These are phyloP conservation scores for Xylariomycetidae sp. DNA, from an alignment of 2,329 filamentous ascomycete genomes.

Conservation along the genomic window DNA sequence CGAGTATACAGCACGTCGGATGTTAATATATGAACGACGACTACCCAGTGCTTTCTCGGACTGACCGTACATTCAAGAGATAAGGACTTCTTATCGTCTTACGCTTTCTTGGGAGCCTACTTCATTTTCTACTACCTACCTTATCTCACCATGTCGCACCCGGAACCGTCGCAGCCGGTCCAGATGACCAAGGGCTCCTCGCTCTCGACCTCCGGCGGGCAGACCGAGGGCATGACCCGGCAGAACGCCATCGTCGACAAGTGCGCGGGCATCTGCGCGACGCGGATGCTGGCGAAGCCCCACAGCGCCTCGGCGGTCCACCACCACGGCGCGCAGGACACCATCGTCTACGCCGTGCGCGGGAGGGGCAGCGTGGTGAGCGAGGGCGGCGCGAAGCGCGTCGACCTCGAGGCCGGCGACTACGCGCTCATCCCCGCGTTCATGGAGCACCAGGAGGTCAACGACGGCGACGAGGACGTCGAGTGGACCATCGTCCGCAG, in stretches of 20 bases:
- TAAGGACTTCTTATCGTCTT: too few species aligned
- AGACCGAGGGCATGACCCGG: slow-evolving; percentile 47
- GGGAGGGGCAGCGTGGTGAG: slow-evolving; percentile 44
- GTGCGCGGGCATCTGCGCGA: slow-evolving; percentile 42
- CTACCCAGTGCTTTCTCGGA: too few species aligned
- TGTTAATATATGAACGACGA: too few species aligned
- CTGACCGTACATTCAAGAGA: too few species aligned
- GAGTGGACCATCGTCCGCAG: slow-evolving; percentile 48
- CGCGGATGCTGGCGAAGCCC: slow-evolving; percentile 41
- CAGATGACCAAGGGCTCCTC: slow-evolving; percentile 28
- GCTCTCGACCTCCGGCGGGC: slow-evolving; percentile 34
- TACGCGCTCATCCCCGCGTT: slow-evolving; percentile 49
- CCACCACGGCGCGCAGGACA: slow-evolving; percentile 48
- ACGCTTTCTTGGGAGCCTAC: too few species aligned
- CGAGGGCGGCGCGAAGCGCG: slow-evolving; percentile 38
- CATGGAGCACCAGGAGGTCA: slow-evolving; percentile 50
- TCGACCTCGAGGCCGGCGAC: slow-evolving; percentile 43
- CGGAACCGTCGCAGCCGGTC: slow-evolving; percentile 25
- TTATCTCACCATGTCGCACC: slow-evolving; percentile 16
- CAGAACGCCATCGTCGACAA: slow-evolving; percentile 40
- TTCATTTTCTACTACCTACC: not conserved
- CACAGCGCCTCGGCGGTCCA: slow-evolving; percentile 42
- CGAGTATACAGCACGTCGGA: too few species aligned
- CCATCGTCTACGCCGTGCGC: slow-evolving; percentile 43
- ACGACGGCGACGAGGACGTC: slow-evolving; percentile 47